phyloP scores from a whole-genome alignment of 768 basidiomycete genomes.

The Agrocybe praecox region DNA sequence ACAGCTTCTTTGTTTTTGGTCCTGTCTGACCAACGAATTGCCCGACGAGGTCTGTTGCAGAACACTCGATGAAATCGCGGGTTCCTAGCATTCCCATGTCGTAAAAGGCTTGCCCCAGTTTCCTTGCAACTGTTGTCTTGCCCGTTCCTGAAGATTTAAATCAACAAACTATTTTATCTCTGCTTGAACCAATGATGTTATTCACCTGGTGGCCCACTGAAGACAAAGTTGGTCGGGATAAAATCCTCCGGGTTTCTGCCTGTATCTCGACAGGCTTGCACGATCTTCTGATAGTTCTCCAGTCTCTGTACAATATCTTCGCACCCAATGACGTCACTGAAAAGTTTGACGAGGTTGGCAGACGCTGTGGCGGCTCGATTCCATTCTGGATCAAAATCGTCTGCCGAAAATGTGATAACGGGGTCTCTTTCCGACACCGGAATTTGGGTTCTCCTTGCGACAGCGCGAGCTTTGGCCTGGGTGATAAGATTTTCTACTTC shows the following conservation, averaged over 20 bases:
- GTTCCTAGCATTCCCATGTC: constrained; percentile 57
- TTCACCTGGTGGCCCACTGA: constrained; percentile 74
- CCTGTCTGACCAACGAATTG: constrained; percentile 75
- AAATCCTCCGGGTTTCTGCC: constrained; percentile 47
- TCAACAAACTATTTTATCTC: not conserved
- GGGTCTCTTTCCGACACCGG: constrained; percentile 21
- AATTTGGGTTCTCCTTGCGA: constrained; percentile 34
- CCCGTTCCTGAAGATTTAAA: constrained; percentile 51
- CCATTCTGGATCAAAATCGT: constrained; percentile 67
- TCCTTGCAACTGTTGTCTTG: constrained; percentile 64
- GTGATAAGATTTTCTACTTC: constrained; percentile 64
- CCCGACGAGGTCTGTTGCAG: constrained; percentile 69
- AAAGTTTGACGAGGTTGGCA: constrained; percentile 54
- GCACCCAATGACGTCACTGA: constrained; percentile 65
- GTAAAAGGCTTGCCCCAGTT: constrained; percentile 63
- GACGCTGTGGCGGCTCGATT: constrained; percentile 50
- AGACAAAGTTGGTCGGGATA: constrained; percentile 68
- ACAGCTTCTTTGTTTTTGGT: constrained; percentile 59
- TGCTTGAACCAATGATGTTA: not conserved
- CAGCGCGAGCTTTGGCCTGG: constrained; percentile 49
- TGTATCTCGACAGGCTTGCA: constrained; percentile 44
- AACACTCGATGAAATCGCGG: constrained; percentile 64
- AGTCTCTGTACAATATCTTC: constrained; percentile 54
- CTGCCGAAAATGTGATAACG: constrained; percentile 52
- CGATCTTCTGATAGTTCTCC: constrained; percentile 53